Base-by-base conservation (phyloP, 768 basidiomycete genomes). In the Rhodotorula toruloides region DNA sequence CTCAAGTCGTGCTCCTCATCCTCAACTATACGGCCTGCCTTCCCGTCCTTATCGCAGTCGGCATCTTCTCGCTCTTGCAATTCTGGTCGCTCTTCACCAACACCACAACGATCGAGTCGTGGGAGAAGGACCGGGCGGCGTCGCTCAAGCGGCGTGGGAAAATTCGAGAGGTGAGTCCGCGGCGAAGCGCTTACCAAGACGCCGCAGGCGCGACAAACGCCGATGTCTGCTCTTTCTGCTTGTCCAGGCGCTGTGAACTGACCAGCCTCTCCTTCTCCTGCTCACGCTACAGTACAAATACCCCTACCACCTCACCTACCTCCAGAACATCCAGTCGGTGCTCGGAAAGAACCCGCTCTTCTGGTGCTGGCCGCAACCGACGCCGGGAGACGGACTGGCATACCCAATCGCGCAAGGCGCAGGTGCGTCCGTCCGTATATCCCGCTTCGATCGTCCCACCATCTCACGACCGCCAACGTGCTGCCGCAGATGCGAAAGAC, bases 41-140 rank as follows among this genome's bases (percentile, higher is more conserved):
- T 25, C 94, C 93, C 3, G 93, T 97, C 22, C 77, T 92, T 39
- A 77, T 97, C 49, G 81, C 85, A 36, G 96, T 99, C 46, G 93
- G 94, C 4, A 84, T 83, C 36, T 97, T 99, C 81, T 91, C 91
- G 58, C 62, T 97, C 29, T 98, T 92, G 75, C 96, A 98, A 71
- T 84, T 93, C 68, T 88, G 86, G 74, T 81, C 83, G 55, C 77
- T 97, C 34, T 72, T 83, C 11, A 82, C 82, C 16, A 99, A 99
- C 77, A 85, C 87, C 4, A 99, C 94, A 1, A 98, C 96, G 1
- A 97, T 99, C 55, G 96, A 99, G 79, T 86, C 88, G 1, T 94
- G 90, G 90, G 96, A 99, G 77, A 98, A 98, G 78, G 92, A 98
- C 75, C 93, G 88, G 77, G 91, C 85, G 2, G 87, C 91, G 9